A percentile compares a stretch with the other conserved stretches of the same genome.
Evolutionary conservation across 2,329 filamentous ascomycete species (phyloP).

Genomic region (Emergomyces africanus): DNA sequence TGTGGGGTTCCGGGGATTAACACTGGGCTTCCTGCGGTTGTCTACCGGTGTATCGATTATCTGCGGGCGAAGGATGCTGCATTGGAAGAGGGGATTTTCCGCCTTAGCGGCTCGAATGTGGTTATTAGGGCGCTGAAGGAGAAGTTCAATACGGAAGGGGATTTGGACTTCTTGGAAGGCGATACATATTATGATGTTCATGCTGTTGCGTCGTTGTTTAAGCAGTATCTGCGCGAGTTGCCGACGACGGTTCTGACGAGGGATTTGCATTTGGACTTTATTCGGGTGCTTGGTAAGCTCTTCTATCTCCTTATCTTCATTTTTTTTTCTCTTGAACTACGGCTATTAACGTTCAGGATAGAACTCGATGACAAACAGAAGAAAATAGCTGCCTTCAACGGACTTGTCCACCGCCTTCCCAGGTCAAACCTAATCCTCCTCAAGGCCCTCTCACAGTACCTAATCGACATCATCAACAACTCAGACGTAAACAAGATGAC

Average conservation of each 20-base stretch:
- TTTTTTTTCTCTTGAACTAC: neutral
- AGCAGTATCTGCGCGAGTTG: constrained; percentile 84
- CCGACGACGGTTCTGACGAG: constrained; percentile 83
- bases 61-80: constrained; percentile 69
- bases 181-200: constrained; percentile 90
- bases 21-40: constrained; percentile 74
- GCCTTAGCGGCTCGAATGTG: constrained; percentile 90
- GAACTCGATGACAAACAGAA: constrained; percentile 63
- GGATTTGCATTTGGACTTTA: constrained; percentile 79
- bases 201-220: constrained; percentile 84
- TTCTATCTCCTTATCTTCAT: neutral
- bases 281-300: constrained; percentile 55
- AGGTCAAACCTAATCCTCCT: constrained; percentile 68
- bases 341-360: constrained; percentile 10
- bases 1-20: constrained; percentile 55
- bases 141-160: constrained; percentile 84
- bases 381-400: constrained; percentile 64
- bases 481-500: constrained; percentile 94
- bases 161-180: constrained; percentile 69
- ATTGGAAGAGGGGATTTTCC: constrained; percentile 88
- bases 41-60: constrained; percentile 93
- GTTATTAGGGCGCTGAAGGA: constrained; percentile 85
- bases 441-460: constrained; percentile 71
- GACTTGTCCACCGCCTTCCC: constrained; percentile 69
- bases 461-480: constrained; percentile 88